Conservation (phyloP, 1,139 yeast genomes). For the Saccharomycopsis crataegensis region DNA sequence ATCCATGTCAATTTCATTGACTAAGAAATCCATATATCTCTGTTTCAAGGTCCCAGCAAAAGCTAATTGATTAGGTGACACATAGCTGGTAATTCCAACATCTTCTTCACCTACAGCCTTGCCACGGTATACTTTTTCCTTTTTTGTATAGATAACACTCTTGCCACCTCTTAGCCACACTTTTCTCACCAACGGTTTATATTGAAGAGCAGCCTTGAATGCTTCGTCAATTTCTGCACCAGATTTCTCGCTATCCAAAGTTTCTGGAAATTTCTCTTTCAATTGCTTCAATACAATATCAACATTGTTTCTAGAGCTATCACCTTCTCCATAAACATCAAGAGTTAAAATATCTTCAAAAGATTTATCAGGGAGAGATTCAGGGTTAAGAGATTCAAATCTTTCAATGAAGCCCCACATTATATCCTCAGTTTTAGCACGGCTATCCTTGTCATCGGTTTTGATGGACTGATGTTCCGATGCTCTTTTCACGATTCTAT, state of each 20-base stretch:
- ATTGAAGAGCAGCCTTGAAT: slow-evolving; percentile 6
- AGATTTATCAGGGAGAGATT: slow-evolving; percentile 49
- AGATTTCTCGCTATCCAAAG: neutral
- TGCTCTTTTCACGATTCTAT: slow-evolving; percentile 63
- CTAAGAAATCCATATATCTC: slow-evolving; percentile 90
- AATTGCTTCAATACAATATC: slow-evolving; percentile 37
- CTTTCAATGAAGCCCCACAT: slow-evolving; percentile 69
- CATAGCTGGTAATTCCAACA: slow-evolving; percentile 77
- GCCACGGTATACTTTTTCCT: neutral
- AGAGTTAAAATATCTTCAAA: slow-evolving; percentile 63
- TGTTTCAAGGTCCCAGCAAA: slow-evolving; percentile 78
- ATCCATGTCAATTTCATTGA: slow-evolving; percentile 67
- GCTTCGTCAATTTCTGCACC: slow-evolving; percentile 8
- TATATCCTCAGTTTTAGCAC: slow-evolving; percentile 44
- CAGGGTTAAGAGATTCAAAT: slow-evolving; percentile 50
- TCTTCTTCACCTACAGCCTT: slow-evolving; percentile 42
- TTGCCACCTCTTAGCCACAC: slow-evolving; percentile 1
- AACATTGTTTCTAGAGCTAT: slow-evolving; percentile 51
- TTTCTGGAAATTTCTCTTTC: slow-evolving; percentile 22
- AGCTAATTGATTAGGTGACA: slow-evolving; percentile 51
- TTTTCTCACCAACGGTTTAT: slow-evolving; percentile 7
- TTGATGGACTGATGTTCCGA: slow-evolving; percentile 87
- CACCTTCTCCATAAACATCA: slow-evolving; percentile 30
- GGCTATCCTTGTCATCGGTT: slow-evolving; percentile 36
- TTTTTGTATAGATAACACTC: neutral